phyloP scores from a whole-genome alignment of 371 early-diverging fungal genomes.

The Mucor sp. region DNA sequence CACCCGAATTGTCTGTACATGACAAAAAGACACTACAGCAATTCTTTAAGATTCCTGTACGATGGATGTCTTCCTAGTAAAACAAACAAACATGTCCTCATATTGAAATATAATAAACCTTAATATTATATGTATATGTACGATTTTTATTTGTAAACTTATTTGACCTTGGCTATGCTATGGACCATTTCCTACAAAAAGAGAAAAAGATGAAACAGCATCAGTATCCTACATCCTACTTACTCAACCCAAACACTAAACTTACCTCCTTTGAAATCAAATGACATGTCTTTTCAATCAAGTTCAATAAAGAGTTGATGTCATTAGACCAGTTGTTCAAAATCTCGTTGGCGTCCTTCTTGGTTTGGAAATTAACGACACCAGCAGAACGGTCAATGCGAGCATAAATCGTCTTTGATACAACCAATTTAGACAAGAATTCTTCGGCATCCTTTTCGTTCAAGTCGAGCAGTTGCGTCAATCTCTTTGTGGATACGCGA shows the following conservation, averaged over 20 bases:
- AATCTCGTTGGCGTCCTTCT: slow-evolving; percentile 84
- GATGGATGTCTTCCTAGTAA: neutral
- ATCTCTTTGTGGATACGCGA: slow-evolving; percentile 75
- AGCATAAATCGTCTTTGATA: slow-evolving; percentile 93
- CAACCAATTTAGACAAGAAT: slow-evolving; percentile 90
- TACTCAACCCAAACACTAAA: neutral
- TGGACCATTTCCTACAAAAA: slow-evolving; percentile 73
- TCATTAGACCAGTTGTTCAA: slow-evolving; percentile 93
- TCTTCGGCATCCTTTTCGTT: slow-evolving; percentile 79
- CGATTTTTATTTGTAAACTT: slow-evolving; percentile 14
- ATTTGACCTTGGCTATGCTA: slow-evolving; percentile 72
- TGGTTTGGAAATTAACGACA: slow-evolving; percentile 83
- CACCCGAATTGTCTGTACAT: slow-evolving; percentile 21
- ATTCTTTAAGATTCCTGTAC: slow-evolving; percentile 28
- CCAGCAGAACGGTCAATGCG: slow-evolving; percentile 94
- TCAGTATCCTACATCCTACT: neutral
- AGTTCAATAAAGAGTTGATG: slow-evolving; percentile 81
- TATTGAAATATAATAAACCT: neutral
- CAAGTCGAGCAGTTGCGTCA: slow-evolving; percentile 51
- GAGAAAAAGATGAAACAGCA: neutral
- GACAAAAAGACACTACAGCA: slow-evolving; percentile 16
- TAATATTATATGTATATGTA: neutral
- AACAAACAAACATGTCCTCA: neutral
- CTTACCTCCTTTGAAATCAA: slow-evolving; percentile 91
- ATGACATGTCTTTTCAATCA: slow-evolving; percentile 96